Evolutionary conservation across 2,329 filamentous ascomycete species (phyloP).

Genomic region (Ramularia collo-cygni): DNA sequence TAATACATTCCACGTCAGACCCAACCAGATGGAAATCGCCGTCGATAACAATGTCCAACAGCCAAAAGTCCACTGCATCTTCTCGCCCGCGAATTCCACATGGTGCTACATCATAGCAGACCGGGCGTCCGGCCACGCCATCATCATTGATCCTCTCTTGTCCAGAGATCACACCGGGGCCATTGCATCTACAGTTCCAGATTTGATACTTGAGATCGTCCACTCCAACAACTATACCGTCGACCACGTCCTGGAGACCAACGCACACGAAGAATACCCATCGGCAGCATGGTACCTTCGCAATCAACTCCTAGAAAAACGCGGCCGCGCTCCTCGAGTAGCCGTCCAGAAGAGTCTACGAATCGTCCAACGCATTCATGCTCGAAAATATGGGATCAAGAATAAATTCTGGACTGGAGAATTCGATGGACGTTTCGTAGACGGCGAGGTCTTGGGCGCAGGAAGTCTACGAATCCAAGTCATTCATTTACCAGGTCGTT

Average conservation of each 20-base stretch:
- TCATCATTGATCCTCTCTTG: conserved; percentile 57
- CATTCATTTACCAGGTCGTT: conserved; percentile 42
- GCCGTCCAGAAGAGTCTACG: conserved; percentile 50
- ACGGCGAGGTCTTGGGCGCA: conserved; percentile 48
- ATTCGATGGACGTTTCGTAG: conserved; percentile 47
- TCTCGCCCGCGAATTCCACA: conserved; percentile 42
- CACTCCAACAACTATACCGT: conserved; percentile 43
- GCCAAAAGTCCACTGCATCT: conserved; percentile 28
- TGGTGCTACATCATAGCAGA: conserved; percentile 58
- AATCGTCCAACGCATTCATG: conserved; percentile 47
- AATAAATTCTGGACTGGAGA: conserved; percentile 38
- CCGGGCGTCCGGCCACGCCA: conserved; percentile 41
- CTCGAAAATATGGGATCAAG: conserved; percentile 42
- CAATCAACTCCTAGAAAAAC: conserved; percentile 31
- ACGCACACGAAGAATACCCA: conserved; percentile 55
- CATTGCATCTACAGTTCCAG: conserved; percentile 48
- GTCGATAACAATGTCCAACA: not conserved
- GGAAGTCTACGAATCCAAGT: conserved; percentile 42
- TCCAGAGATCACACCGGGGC: conserved; percentile 45
- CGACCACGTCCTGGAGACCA: conserved; percentile 53
- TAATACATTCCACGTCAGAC: no score
- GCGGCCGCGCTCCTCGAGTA: conserved; percentile 38
- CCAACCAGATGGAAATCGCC: no score
- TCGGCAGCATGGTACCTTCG: conserved; percentile 55
- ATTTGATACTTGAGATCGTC: conserved; percentile 43